A percentile compares a stretch with the other conserved stretches of the same genome.
phyloP scores from a whole-genome alignment of 1,284 basidiomycete genomes.

The Apiotrichum akiyoshidainum region DNA sequence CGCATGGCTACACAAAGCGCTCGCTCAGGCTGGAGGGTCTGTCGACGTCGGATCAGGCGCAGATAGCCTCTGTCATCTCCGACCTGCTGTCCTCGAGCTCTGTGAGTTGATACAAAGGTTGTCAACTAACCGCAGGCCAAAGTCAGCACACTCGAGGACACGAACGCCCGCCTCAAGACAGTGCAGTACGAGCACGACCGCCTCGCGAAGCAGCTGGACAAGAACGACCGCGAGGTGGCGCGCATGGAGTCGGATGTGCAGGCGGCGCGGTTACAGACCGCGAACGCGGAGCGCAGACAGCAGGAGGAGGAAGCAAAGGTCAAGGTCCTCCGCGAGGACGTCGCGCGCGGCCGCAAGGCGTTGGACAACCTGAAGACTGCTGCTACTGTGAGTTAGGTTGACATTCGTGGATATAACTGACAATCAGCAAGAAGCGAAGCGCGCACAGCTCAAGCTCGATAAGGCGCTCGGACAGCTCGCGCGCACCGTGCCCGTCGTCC shows the following conservation, averaged over 20 bases:
- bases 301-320: conserved; percentile 61
- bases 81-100: conserved; percentile 72
- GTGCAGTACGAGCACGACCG: conserved; percentile 80
- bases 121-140: conserved; percentile 59
- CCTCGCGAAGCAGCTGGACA: conserved; percentile 58
- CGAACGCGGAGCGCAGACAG: conserved; percentile 29
- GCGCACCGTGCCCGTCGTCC: conserved; percentile 48
- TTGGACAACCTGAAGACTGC: conserved; percentile 46
- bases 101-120: conserved; percentile 55
- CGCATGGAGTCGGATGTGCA: conserved; percentile 57
- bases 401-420: neutral
- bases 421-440: conserved; percentile 66
- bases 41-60: conserved; percentile 60
- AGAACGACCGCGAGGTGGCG: conserved; percentile 14
- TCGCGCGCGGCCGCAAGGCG: conserved; percentile 41
- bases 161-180: conserved; percentile 70
- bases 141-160: conserved; percentile 70
- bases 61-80: conserved; percentile 69
- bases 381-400: conserved; percentile 38
- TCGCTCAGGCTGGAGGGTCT: conserved; percentile 61
- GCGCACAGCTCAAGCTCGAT: conserved; percentile 70
- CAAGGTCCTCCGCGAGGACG: conserved; percentile 53
- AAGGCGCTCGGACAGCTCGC: conserved; percentile 71
- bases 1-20: conserved; percentile 69
- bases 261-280: conserved; percentile 66